A percentile compares a stretch with the other conserved stretches of the same genome.
phyloP scores from a whole-genome alignment of 129 eudicot genomes.

The Rutidosis leptorrhynchoides region DNA sequence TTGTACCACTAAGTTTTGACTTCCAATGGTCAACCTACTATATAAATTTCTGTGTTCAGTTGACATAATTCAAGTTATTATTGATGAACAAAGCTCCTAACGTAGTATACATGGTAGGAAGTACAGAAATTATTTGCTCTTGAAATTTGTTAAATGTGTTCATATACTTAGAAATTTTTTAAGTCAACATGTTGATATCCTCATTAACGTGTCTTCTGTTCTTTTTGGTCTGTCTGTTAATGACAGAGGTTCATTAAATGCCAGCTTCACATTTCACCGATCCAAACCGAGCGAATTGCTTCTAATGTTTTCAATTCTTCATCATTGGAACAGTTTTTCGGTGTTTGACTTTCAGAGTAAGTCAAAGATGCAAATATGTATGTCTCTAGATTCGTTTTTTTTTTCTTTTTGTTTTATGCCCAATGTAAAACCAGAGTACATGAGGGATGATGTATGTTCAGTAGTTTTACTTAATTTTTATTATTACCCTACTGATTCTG shows the following conservation, averaged over 20 bases:
- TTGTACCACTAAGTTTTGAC: neutral
- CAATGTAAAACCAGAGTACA: neutral
- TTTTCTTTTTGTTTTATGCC: neutral
- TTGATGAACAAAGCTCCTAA: neutral
- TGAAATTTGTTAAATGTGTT: neutral
- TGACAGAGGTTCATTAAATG: constrained; percentile 77
- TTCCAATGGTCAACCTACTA: neutral
- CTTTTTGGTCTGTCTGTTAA: neutral
- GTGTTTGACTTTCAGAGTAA: constrained; percentile 29
- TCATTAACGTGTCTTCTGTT: neutral
- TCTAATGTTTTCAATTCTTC: constrained; percentile 58
- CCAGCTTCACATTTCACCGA: constrained; percentile 60
- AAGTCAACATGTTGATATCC: neutral
- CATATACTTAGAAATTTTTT: neutral
- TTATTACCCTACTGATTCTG: neutral
- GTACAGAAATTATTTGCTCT: neutral
- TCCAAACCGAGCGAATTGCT: constrained; percentile 49
- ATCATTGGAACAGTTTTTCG: constrained; percentile 73
- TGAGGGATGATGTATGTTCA: constrained; percentile 15
- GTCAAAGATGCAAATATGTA: constrained; percentile 16
- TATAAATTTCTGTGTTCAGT: neutral
- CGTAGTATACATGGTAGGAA: neutral
- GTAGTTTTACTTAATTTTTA: constrained; percentile 4
- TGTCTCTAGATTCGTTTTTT: neutral
- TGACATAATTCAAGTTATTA: neutral